Base-by-base conservation (phyloP, 1,284 basidiomycete genomes). In the Porodaedalea pini region DNA sequence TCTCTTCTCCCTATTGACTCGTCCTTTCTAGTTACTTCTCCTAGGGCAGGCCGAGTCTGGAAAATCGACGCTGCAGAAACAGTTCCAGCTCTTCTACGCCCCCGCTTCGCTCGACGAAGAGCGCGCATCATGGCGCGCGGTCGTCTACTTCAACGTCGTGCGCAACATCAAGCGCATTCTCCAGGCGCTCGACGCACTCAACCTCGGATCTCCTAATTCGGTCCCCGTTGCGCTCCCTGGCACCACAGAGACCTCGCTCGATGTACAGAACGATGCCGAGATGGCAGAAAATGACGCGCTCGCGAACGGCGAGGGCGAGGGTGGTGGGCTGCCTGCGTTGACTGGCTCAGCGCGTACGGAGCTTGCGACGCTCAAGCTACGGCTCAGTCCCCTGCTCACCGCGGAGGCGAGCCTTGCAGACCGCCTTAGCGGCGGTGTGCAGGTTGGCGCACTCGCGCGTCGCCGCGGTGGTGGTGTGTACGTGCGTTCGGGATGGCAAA, bases 81-180 rank as follows among this genome's bases (percentile, higher is more conserved):
- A 92, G 68, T 92, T 92, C 66, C 90, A 92, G 70, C 80, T 92
- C 61, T 86, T 92, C 79, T 90, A 91, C 71, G 86, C 81, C 62
- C 90, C 90, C 1, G 78, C 78, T 54, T 82, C 85, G 11, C 75
- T 92, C 53, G 88, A 92, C 56, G 78, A 80, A 57, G 89, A 92
- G 67, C 86, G 90, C 15, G 70, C 80, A 36, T 90, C 89, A 23
- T 92, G 89, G 89, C 81, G 85, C 50, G 82, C 84, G n/a, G 88
- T 92, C 61, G 82, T 92, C 43, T 90, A 86, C 70, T 89, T 89
- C 74, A 91, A 91, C 71, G 80, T 91, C 65, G 81, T 88, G 49
- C 85, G 83, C 61, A 87, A 88, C 29, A 74, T 92, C 64, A 85
- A 85, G 61, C 85, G 85, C 63, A 88, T 92, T 37, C 78, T 91